These are phyloP conservation scores for Penicillium goetzii DNA, from an alignment of 495 filamentous ascomycete genomes.

Conservation along the genomic window DNA sequence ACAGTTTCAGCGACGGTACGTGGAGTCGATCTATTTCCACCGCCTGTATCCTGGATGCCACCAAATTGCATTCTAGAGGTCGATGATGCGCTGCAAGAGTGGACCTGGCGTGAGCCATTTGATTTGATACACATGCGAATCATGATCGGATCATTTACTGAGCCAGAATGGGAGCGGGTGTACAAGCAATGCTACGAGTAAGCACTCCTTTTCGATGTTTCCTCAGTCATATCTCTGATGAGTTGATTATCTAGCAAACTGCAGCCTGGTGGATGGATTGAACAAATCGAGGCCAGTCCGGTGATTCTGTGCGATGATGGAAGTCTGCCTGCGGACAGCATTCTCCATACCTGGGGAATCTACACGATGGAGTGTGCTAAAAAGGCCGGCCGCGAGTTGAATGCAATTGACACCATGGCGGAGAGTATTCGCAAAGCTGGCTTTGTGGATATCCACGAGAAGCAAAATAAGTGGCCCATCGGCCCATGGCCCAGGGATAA, in stretches of 20 bases:
- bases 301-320: slow-evolving; percentile 45
- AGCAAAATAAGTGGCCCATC: slow-evolving; percentile 13
- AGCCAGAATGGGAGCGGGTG: neutral
- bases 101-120: slow-evolving; percentile 29
- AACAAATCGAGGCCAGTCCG: slow-evolving; percentile 51
- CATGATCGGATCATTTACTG: slow-evolving; percentile 15
- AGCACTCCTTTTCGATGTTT: neutral
- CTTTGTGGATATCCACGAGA: slow-evolving; percentile 32
- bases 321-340: slow-evolving; percentile 34
- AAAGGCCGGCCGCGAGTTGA: slow-evolving; percentile 6
- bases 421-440: slow-evolving; percentile 32
- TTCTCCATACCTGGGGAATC: slow-evolving; percentile 23
- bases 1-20: slow-evolving; percentile 20
- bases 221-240: neutral
- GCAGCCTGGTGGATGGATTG: slow-evolving; percentile 56
- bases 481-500: slow-evolving; percentile 14
- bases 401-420: slow-evolving; percentile 17
- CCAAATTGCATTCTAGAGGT: slow-evolving; percentile 39
- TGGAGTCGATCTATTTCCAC: slow-evolving; percentile 28
- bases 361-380: slow-evolving; percentile 15
- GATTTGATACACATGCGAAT: slow-evolving; percentile 36
- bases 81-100: slow-evolving; percentile 34
- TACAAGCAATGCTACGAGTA: slow-evolving; percentile 32
- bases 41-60: slow-evolving; percentile 31
- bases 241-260: slow-evolving; percentile 18